Evolutionary conservation across 441 rosid species (phyloP).

Genomic region (Adansonia madagascariensis): DNA sequence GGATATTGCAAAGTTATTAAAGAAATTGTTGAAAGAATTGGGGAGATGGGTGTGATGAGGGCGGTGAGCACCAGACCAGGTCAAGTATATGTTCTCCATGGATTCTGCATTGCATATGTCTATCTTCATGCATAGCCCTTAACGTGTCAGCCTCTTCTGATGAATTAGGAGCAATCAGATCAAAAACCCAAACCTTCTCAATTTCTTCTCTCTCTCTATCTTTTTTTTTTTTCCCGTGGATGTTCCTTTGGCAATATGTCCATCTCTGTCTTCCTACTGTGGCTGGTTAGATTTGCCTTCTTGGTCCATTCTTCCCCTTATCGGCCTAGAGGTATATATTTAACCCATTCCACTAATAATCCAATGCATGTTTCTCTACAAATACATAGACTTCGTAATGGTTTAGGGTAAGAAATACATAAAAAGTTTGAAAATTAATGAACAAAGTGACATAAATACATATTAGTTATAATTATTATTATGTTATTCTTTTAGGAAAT

Average conservation of each 20-base stretch:
- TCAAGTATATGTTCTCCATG: conserved; percentile 41
- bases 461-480: too few relatives aligned
- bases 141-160: conserved; percentile 31
- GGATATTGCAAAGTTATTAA: neutral
- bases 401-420: neutral
- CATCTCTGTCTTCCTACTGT: conserved; percentile 65
- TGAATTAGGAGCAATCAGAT: too few relatives aligned
- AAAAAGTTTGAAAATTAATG: too few relatives aligned
- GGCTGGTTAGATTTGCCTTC: conserved; percentile 57
- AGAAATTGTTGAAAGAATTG: neutral
- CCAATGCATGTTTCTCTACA: too few relatives aligned
- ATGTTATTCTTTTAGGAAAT: too few relatives aligned
- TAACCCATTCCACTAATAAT: neutral
- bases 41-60: neutral
- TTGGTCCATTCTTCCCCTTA: conserved; percentile 45
- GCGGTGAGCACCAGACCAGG: conserved; percentile 29
- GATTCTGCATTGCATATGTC: conserved; percentile 33
- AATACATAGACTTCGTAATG: too few relatives aligned
- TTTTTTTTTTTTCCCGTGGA: conserved; percentile 19
- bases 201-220: conserved; percentile 1
- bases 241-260: conserved; percentile 45
- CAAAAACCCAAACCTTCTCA: neutral
- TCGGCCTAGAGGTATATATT: conserved; percentile 52
- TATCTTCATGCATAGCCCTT: conserved; percentile 51
- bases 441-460: too few relatives aligned